A percentile compares a stretch with the other conserved stretches of the same genome.
Evolutionary conservation across 176 grass and related monocot species (phyloP).

Genomic region (Echinochloa phyllopogon): DNA sequence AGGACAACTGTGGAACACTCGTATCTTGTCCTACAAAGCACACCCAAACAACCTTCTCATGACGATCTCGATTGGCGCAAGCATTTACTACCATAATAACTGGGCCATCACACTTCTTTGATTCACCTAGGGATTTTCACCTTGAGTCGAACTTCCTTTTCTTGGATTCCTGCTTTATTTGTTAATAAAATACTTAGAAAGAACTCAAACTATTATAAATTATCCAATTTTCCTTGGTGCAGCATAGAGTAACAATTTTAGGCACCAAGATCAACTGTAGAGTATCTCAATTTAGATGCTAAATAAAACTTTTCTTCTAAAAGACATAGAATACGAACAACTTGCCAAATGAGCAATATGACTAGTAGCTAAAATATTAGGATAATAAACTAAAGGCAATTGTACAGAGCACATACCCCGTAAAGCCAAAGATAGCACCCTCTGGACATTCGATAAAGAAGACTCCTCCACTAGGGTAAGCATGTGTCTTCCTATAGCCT

Average conservation of each 20-base stretch:
- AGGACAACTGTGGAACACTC: neutral
- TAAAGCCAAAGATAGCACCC: slow-evolving; percentile 82
- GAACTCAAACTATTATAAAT: neutral
- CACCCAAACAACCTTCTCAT: slow-evolving; percentile 72
- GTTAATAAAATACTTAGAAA: slow-evolving; percentile 30
- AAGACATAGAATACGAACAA: no score
- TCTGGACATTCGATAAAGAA: slow-evolving; percentile 65
- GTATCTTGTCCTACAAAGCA: slow-evolving; percentile 83
- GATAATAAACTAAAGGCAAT: no score
- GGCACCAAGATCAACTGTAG: neutral
- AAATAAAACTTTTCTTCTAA: neutral
- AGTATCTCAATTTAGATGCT: slow-evolving; percentile 4
- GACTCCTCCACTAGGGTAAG: slow-evolving; percentile 79
- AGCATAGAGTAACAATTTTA: neutral
- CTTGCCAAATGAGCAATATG: no score
- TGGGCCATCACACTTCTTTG: slow-evolving; percentile 54
- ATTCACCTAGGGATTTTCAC: slow-evolving; percentile 86
- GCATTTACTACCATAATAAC: slow-evolving; percentile 87
- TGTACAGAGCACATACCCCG: slow-evolving; percentile 42
- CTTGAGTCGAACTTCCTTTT: neutral
- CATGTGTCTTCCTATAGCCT: slow-evolving; percentile 82
- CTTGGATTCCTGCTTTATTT: neutral
- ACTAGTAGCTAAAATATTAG: no score
- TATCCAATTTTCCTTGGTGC: neutral
- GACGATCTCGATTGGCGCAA: slow-evolving; percentile 73